These are phyloP conservation scores for Xylariales sp. DNA, from an alignment of 2,329 filamentous ascomycete genomes.

Conservation along the genomic window DNA sequence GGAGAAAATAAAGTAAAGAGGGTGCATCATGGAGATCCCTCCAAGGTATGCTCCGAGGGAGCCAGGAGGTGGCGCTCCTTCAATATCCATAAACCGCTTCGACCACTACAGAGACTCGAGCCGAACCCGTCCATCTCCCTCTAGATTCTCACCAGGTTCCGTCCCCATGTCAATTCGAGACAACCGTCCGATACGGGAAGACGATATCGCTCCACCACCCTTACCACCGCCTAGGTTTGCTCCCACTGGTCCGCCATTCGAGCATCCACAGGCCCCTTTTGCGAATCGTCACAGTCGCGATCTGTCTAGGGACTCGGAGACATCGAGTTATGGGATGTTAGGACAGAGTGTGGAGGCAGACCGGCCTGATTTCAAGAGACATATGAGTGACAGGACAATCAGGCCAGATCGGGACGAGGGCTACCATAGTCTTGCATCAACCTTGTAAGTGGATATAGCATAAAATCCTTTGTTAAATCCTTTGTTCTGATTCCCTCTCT, in stretches of 20 bases:
- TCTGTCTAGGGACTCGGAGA: conserved; percentile 1
- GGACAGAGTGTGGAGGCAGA: conserved; percentile 22
- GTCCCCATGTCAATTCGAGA: conserved; percentile 33
- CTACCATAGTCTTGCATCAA: conserved; percentile 28
- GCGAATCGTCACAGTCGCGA: not conserved
- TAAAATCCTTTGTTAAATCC: too few species aligned
- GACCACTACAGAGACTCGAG: conserved; percentile 19
- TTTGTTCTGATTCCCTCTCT: too few species aligned
- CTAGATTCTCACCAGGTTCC: conserved; percentile 27
- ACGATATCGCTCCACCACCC: conserved; percentile 29
- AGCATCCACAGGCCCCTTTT: conserved; percentile 8
- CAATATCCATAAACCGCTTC: conserved; percentile 25
- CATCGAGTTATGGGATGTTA: conserved; percentile 20
- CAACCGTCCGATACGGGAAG: conserved; percentile 23
- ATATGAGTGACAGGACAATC: conserved; percentile 13
- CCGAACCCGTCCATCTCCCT: conserved; percentile 17
- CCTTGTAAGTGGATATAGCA: conserved; percentile 17
- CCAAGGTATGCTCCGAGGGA: conserved; percentile 25
- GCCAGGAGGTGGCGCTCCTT: conserved; percentile 24
- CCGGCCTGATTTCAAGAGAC: conserved; percentile 16
- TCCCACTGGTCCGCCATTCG: conserved; percentile 18
- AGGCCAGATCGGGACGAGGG: conserved; percentile 25
- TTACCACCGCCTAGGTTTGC: conserved; percentile 29
- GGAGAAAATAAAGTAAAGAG: too few species aligned
- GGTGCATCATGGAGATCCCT: conserved; percentile 27